phyloP scores from a whole-genome alignment of 371 early-diverging fungal species.

The Nematocida parisii region DNA sequence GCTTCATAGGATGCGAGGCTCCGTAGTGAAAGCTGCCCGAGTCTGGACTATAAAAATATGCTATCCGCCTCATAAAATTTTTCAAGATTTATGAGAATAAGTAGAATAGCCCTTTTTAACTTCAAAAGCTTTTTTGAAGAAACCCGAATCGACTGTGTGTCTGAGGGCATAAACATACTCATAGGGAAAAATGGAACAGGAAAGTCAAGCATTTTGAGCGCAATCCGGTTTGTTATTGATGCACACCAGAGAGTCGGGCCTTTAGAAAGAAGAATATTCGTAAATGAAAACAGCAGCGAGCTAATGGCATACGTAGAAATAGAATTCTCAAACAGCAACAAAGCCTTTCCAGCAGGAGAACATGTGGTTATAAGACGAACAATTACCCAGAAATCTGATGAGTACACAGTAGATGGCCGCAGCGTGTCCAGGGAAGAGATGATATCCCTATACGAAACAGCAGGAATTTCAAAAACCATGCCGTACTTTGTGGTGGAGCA shows the following conservation, averaged over 20 bases:
- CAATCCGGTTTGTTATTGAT: constrained; percentile 87
- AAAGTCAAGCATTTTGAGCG: constrained; percentile 95
- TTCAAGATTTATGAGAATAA: constrained; percentile 60
- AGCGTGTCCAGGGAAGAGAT: constrained; percentile 80
- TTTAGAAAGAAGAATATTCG: constrained; percentile 83
- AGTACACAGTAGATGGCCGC: constrained; percentile 88
- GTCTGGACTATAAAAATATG: constrained; percentile 69
- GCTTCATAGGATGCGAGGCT: constrained; percentile 71
- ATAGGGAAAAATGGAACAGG: constrained; percentile 95
- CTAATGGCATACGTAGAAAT: constrained; percentile 83
- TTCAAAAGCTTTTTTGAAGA: constrained; percentile 64
- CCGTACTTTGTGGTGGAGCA: constrained; percentile 95
- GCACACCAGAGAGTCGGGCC: constrained; percentile 78
- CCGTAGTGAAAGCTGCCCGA: constrained; percentile 68
- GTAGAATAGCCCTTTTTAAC: constrained; percentile 63
- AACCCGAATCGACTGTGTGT: constrained; percentile 37
- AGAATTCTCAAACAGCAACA: constrained; percentile 86
- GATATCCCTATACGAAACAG: constrained; percentile 84
- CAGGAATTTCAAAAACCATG: constrained; percentile 80
- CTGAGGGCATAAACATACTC: constrained; percentile 61
- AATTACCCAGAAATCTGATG: constrained; percentile 88
- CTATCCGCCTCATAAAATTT: constrained; percentile 55
- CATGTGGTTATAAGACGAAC: constrained; percentile 82
- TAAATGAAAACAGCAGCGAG: constrained; percentile 75
- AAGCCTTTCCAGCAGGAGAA: constrained; percentile 81